Conservation (phyloP, 1,284 basidiomycete species). For the Porodaedalea pini region DNA sequence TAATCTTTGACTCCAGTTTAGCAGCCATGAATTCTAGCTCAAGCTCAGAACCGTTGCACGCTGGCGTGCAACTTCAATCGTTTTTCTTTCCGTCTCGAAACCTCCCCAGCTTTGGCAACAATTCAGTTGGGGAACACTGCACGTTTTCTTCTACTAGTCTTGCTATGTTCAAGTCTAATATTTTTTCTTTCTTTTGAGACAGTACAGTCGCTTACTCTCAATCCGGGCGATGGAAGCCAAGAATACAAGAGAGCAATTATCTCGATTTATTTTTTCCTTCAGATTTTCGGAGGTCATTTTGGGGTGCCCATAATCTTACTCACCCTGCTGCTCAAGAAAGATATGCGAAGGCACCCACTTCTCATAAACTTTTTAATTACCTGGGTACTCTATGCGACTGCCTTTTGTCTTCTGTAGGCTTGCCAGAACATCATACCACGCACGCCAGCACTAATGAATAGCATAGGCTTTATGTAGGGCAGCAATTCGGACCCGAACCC, state of each 20-base stretch:
- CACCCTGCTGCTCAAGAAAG: conserved; percentile 2
- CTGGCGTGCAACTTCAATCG: background rate
- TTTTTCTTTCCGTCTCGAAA: background rate
- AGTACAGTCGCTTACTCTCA: background rate
- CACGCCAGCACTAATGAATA: no score
- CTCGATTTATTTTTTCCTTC: conserved; percentile 9
- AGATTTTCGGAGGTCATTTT: conserved; percentile 10
- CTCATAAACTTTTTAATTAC: conserved; percentile 10
- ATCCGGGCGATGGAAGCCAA: background rate
- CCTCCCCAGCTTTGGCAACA: background rate
- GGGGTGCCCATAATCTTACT: conserved; percentile 4
- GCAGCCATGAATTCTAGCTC: no score
- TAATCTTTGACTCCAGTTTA: no score
- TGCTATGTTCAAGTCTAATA: background rate
- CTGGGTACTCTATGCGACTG: conserved; percentile 8
- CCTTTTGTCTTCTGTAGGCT: conserved; percentile 7
- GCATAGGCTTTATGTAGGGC: conserved; percentile 12
- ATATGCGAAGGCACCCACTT: conserved; percentile 5
- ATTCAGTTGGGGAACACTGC: background rate
- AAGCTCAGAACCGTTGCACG: no score
- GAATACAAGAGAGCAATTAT: background rate
- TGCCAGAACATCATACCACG: background rate
- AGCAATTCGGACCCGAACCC: conserved; percentile 16
- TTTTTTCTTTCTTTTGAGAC: background rate
- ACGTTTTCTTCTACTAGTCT: background rate